Conservation (phyloP, 306 rosid species). For the Boehmeria nivea region DNA sequence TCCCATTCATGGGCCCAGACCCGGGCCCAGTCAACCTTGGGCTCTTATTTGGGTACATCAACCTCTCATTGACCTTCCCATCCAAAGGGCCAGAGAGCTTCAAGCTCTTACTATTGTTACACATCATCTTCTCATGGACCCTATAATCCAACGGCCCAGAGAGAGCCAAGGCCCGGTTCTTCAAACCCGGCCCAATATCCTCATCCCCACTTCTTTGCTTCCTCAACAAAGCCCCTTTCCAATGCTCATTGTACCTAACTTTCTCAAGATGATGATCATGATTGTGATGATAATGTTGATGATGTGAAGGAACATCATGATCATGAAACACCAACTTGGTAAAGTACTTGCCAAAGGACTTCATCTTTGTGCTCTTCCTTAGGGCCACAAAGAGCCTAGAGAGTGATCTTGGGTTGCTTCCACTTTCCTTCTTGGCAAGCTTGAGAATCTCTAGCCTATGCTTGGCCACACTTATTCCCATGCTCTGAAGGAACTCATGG, state of each 20-base stretch:
- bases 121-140: conserved; percentile 23
- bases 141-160: conserved; percentile 33
- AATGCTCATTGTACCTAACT: conserved; percentile 29
- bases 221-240: conserved; percentile 35
- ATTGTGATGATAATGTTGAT: neutral
- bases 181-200: conserved; percentile 34
- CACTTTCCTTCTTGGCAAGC: conserved; percentile 50
- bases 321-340: conserved; percentile 27
- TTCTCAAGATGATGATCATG: neutral
- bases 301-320: neutral
- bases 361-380: conserved; percentile 42
- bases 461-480: conserved; percentile 82
- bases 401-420: conserved; percentile 20
- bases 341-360: conserved; percentile 50
- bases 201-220: conserved; percentile 28
- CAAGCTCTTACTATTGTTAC: conserved; percentile 10
- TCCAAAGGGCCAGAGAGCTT: conserved; percentile 81
- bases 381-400: conserved; percentile 38
- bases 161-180: conserved; percentile 38
- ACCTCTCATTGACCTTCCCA: conserved; percentile 47
- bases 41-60: conserved; percentile 37
- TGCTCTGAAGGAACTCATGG: conserved; percentile 85
- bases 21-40: conserved; percentile 36
- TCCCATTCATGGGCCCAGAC: conserved; percentile 35
- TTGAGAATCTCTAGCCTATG: conserved; percentile 87